Conservation (phyloP, 108 stramenopile genomes). For the Fragilariopsis cylindrus region DNA sequence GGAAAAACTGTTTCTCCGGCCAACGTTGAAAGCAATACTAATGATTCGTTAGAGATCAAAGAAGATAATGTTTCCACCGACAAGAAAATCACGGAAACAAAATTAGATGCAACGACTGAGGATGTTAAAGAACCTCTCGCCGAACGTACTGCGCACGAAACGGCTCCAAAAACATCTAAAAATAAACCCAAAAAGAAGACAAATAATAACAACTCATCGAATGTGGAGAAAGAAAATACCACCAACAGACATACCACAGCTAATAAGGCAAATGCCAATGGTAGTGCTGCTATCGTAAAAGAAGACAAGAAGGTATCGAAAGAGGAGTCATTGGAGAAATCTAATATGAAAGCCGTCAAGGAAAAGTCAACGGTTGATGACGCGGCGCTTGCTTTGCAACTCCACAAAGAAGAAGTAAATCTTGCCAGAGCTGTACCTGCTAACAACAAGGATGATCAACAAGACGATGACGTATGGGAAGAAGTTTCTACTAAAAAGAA, state of each 20-base stretch:
- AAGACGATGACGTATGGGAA: constrained; percentile 18
- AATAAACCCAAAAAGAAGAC: constrained; percentile 17
- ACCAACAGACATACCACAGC: neutral
- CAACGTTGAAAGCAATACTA: neutral
- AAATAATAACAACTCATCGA: neutral
- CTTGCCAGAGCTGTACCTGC: constrained; percentile 1
- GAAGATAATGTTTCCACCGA: neutral
- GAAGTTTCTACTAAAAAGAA: constrained; percentile 27
- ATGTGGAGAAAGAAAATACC: neutral
- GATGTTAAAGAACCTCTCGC: neutral
- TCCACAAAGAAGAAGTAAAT: constrained; percentile 32
- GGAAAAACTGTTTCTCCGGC: neutral
- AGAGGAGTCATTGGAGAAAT: neutral
- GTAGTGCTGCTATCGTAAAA: neutral
- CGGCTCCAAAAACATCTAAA: neutral
- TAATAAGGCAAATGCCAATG: neutral
- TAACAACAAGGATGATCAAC: neutral
- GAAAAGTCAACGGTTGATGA: constrained; percentile 21
- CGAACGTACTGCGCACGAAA: constrained; percentile 3
- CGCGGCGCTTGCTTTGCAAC: constrained; percentile 27
- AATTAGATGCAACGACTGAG: neutral
- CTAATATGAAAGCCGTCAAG: constrained; percentile 1
- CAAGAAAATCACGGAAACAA: no score
- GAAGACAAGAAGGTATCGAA: constrained; percentile 13
- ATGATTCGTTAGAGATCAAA: neutral